Evolutionary conservation across 345 rosid genomes (phyloP), one percentile per base, ranked within the genome.

Genomic region (Murraya paniculata): DNA sequence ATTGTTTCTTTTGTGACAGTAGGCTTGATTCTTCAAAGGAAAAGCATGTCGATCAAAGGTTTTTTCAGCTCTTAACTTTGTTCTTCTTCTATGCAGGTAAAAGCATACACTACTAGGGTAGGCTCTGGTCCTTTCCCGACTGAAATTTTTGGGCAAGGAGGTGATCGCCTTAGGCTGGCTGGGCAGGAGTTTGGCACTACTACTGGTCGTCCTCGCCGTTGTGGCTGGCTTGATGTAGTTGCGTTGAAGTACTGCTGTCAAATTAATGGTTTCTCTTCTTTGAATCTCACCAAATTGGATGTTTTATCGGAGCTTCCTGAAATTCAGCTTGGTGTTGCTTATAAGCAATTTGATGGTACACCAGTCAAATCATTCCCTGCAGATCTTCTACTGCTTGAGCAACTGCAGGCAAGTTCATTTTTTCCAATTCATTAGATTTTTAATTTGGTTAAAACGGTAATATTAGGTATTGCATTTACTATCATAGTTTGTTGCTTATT

Each of bases 91-190:
- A 35, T 78, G 81, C 85, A 95, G 99, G 98, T 92, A 31, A 95
- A 96, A 88, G 98, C 99, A 74, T 96, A 96, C 85, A 94, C 99
- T 62, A 84, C 99, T n/a, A 88, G 99, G 79, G 99, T 92, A 81
- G 98, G 99, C 81, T 94, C 99, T 64, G 99, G 99, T 24, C 98
- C 99, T 74, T 94, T 96, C 89, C 99, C 98, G 0, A 96, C 98
- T 14, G 99, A 96, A 85, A 88, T 91, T 70, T 84, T 92, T 82
- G 98, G 94, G 30, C 79, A 89, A 76, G 97, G 90, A n/a, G 99
- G 97, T 77, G 98, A 96, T 80, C 82, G 87, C 75, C 98, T 96
- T 31, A 86, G 98, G 86, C 83, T 87, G 81, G 93, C 91, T 53
- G 99, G 98, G 75, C 97, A 94, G 67, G 99, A 92, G 86, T 94